These are phyloP conservation scores for Coemansia sp. DNA, from an alignment of 192 early-diverging fungal genomes.

Conservation along the genomic window DNA sequence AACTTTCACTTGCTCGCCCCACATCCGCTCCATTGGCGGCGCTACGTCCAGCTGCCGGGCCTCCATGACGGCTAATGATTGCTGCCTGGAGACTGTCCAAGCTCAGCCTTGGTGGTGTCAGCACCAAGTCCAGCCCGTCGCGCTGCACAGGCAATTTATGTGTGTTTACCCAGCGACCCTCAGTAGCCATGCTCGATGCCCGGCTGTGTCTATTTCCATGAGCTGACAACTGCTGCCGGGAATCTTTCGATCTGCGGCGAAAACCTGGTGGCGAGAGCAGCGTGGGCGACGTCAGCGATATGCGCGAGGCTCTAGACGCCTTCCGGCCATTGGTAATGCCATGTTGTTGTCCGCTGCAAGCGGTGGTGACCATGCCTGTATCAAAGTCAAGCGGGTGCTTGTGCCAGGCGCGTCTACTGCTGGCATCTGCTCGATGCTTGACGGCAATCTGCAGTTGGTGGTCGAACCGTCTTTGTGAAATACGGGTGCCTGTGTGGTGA, in stretches of 20 bases:
- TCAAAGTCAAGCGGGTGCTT: not conserved
- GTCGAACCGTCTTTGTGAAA: not conserved
- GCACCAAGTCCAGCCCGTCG: slow-evolving; percentile 6
- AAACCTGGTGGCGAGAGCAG: slow-evolving; percentile 12
- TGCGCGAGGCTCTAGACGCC: slow-evolving; percentile 4
- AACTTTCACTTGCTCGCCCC: slow-evolving; percentile 2
- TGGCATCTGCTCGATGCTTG: not conserved
- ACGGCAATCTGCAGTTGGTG: not conserved
- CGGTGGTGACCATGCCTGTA: not conserved
- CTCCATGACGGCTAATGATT: slow-evolving; percentile 18
- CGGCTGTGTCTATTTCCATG: slow-evolving; percentile 1
- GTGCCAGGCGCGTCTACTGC: not conserved
- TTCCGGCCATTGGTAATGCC: not conserved
- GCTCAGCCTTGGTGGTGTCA: slow-evolving; percentile 24
- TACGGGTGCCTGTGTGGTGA: not conserved
- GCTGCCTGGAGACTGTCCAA: slow-evolving; percentile 41
- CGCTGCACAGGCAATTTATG: slow-evolving; percentile 3
- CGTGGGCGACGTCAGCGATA: slow-evolving; percentile 27
- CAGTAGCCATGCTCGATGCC: not conserved
- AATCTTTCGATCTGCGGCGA: slow-evolving; percentile 5
- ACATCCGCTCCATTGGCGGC: slow-evolving; percentile 6
- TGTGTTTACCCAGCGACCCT: not conserved
- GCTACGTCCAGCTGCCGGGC: slow-evolving; percentile 6
- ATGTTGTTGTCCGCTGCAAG: not conserved
- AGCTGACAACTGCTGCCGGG: not conserved